A percentile compares a stretch with the other conserved stretches of the same genome.
phyloP scores from a whole-genome alignment of 2,329 filamentous ascomycete species.

The Allantophomopsis lycopodina region DNA sequence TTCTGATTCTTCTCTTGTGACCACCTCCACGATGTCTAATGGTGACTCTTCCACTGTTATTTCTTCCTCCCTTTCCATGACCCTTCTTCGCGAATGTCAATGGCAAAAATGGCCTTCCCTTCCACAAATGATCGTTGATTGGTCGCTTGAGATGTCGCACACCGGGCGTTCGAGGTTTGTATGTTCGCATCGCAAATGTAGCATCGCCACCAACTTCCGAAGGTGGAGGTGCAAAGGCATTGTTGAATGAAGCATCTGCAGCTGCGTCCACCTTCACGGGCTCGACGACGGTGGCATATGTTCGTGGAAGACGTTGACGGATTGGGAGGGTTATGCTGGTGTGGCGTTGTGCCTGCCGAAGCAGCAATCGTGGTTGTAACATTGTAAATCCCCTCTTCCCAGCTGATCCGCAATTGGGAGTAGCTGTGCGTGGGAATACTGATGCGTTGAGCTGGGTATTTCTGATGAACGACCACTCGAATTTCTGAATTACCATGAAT shows the following conservation, averaged over 20 bases:
- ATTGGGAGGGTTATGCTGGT: slow-evolving; percentile 29
- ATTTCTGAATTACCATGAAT: no score
- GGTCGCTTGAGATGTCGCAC: slow-evolving; percentile 81
- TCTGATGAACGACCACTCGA: no score
- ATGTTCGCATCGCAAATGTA: slow-evolving; percentile 51
- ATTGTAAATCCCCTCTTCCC: slow-evolving; percentile 24
- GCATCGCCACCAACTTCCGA: slow-evolving; percentile 24
- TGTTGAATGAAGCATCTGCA: slow-evolving; percentile 19
- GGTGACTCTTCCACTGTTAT: slow-evolving; percentile 73
- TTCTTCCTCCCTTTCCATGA: slow-evolving; percentile 83
- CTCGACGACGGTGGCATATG: slow-evolving; percentile 35
- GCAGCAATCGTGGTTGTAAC: slow-evolving; percentile 52
- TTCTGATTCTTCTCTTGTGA: slow-evolving; percentile 80
- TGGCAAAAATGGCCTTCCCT: slow-evolving; percentile 68
- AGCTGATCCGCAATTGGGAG: not conserved
- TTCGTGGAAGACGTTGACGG: slow-evolving; percentile 26
- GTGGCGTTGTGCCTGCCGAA: slow-evolving; percentile 26
- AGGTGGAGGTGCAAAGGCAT: slow-evolving; percentile 29
- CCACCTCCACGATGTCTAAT: slow-evolving; percentile 89
- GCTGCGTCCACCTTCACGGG: slow-evolving; percentile 20
- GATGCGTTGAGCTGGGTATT: no score
- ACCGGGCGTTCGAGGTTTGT: slow-evolving; percentile 88
- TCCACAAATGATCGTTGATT: slow-evolving; percentile 95
- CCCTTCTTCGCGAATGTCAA: slow-evolving; percentile 90
- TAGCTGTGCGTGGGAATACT: not conserved